phyloP scores from a whole-genome alignment of 2,329 filamentous ascomycete species.

The Fusarium torulosum region DNA sequence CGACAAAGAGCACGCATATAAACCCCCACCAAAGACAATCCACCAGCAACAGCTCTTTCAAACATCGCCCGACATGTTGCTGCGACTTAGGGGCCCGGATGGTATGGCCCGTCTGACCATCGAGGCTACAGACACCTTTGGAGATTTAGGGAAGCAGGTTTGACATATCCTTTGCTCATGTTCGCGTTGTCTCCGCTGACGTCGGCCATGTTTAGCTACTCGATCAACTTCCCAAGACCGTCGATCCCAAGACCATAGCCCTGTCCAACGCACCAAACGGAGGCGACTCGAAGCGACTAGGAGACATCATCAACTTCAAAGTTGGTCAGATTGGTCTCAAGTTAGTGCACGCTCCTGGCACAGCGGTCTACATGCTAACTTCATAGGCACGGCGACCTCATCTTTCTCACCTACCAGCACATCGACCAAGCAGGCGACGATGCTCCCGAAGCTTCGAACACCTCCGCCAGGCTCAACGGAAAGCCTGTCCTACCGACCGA shows the following conservation, averaged over 20 bases:
- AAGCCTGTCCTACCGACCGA: constrained; percentile 78
- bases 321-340: constrained; percentile 71
- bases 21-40: constrained; percentile 30
- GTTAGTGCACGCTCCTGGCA: constrained; percentile 53
- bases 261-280: constrained; percentile 72
- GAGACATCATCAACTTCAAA: constrained; percentile 68
- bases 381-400: constrained; percentile 82
- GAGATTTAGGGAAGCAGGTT: constrained; percentile 68
- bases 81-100: constrained; percentile 90
- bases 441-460: constrained; percentile 52
- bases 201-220: constrained; percentile 60
- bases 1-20: constrained; percentile 10
- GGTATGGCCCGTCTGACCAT: constrained; percentile 90
- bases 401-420: constrained; percentile 86
- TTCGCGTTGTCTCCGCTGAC: constrained; percentile 31
- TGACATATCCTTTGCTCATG: constrained; percentile 16
- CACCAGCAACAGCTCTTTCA: constrained; percentile 17
- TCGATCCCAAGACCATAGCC: constrained; percentile 70
- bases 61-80: constrained; percentile 70
- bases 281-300: constrained; percentile 69
- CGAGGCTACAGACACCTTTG: constrained; percentile 80
- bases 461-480: constrained; percentile 80
- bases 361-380: constrained; percentile 10
- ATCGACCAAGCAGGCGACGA: constrained; percentile 56
- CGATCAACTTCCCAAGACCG: constrained; percentile 69